Evolutionary conservation across 2,329 filamentous ascomycete species (phyloP).

Genomic region (Aspergillus luchuensis): DNA sequence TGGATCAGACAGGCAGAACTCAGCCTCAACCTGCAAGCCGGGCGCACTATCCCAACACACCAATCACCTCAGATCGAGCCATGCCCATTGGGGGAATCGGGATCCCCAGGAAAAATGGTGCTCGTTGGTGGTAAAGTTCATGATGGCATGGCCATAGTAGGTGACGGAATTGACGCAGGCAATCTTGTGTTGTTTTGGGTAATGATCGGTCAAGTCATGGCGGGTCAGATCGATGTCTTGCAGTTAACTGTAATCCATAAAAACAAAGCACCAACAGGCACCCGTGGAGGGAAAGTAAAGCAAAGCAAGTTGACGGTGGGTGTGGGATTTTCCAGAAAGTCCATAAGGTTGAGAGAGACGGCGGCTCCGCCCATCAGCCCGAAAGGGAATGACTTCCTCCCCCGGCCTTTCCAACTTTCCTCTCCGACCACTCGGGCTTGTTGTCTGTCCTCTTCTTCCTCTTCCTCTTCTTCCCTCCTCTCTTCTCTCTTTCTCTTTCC

Average conservation of each 20-base stretch:
- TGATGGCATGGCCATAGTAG: background rate
- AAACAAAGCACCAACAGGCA: background rate
- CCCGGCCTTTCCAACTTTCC: conserved; percentile 9
- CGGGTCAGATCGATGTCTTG: background rate
- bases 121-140: too few species aligned
- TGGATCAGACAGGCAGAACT: background rate
- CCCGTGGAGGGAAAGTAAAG: background rate
- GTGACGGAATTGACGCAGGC: background rate
- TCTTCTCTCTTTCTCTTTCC: background rate
- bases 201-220: background rate
- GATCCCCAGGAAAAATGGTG: background rate
- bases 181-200: background rate
- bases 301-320: background rate
- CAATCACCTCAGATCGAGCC: background rate
- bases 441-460: conserved; percentile 25
- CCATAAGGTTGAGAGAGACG: background rate
- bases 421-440: conserved; percentile 19
- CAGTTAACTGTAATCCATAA: background rate
- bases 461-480: conserved; percentile 9
- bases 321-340: background rate
- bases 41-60: background rate
- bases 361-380: conserved; percentile 16
- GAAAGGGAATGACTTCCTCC: conserved; percentile 16
- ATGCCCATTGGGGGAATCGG: background rate
- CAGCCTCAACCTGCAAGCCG: background rate